Evolutionary conservation across 805 yeast species (phyloP).

Genomic region (Scheffersomyces amazonensis): DNA sequence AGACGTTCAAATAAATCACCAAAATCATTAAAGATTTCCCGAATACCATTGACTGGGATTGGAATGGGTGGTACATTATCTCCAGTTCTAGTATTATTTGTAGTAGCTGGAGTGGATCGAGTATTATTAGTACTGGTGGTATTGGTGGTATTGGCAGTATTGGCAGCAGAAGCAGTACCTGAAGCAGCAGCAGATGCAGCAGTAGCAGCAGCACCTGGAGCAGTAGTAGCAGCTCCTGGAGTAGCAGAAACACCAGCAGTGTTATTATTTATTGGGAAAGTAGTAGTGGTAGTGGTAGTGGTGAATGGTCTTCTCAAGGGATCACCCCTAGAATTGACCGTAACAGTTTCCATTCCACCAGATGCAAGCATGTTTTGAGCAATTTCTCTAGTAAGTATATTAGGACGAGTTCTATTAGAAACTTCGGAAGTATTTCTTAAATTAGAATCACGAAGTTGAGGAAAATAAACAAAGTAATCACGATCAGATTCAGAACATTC

Average conservation of each 20-base stretch:
- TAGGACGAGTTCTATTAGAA: constrained; percentile 31
- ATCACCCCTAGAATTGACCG: constrained; percentile 1
- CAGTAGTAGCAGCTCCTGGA: constrained; percentile 8
- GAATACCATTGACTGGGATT: constrained; percentile 4
- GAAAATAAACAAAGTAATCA: constrained; percentile 23
- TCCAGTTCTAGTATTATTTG: neutral
- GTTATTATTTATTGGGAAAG: no score
- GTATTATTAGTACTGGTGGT: neutral
- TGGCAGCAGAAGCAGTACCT: no score
- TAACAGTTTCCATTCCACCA: constrained; percentile 19
- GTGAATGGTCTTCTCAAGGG: neutral
- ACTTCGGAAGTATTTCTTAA: constrained; percentile 25
- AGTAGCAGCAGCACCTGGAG: neutral
- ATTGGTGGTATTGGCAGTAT: neutral
- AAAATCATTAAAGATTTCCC: constrained; percentile 19
- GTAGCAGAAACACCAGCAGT: constrained; percentile 9
- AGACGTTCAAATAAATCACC: constrained; percentile 21
- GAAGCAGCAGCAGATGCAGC: no score
- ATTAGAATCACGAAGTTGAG: constrained; percentile 18
- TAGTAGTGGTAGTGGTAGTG: constrained; percentile 1
- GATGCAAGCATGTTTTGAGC: constrained; percentile 32
- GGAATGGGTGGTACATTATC: neutral
- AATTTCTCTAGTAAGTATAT: constrained; percentile 35
- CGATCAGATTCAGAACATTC: constrained; percentile 21
- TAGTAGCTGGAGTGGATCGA: neutral